phyloP scores from a whole-genome alignment of 2,329 filamentous ascomycete species.

The Fusarium devonianum region DNA sequence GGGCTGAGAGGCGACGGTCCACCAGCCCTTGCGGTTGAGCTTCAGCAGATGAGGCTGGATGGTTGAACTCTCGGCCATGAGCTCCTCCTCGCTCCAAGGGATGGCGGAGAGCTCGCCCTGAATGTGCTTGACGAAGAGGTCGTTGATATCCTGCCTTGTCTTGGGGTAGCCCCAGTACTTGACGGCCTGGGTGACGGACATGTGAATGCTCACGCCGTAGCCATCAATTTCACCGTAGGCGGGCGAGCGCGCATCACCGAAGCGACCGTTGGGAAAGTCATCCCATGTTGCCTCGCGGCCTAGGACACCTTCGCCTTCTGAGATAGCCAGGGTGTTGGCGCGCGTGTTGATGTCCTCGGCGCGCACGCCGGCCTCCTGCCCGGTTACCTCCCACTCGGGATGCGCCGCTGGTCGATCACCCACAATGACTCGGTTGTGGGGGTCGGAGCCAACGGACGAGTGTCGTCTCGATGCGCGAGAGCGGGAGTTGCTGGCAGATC shows the following conservation, averaged over 20 bases:
- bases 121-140: constrained; percentile 82
- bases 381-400: constrained; percentile 74
- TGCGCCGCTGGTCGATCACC: constrained; percentile 66
- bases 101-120: constrained; percentile 80
- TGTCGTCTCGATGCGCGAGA: constrained; percentile 63
- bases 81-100: constrained; percentile 91
- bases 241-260: constrained; percentile 90
- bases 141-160: constrained; percentile 73
- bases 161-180: constrained; percentile 85
- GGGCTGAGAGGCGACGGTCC: constrained; percentile 95
- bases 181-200: constrained; percentile 83
- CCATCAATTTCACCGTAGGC: constrained; percentile 97
- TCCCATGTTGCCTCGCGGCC: constrained; percentile 98
- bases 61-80: constrained; percentile 81
- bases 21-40: constrained; percentile 86
- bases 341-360: constrained; percentile 77
- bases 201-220: constrained; percentile 96
- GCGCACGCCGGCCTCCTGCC: constrained; percentile 79
- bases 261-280: constrained; percentile 95
- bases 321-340: constrained; percentile 88
- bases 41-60: constrained; percentile 79
- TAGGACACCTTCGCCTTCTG: constrained; percentile 87
- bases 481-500: constrained; percentile 46
- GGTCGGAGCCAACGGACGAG: constrained; percentile 83
- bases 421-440: constrained; percentile 87